Percentiles rank a stretch among this genome's conserved stretches.
These are phyloP conservation scores for Microbotryomycetes sp. DNA, from an alignment of 1,284 basidiomycete species.

Conservation along the genomic window DNA sequence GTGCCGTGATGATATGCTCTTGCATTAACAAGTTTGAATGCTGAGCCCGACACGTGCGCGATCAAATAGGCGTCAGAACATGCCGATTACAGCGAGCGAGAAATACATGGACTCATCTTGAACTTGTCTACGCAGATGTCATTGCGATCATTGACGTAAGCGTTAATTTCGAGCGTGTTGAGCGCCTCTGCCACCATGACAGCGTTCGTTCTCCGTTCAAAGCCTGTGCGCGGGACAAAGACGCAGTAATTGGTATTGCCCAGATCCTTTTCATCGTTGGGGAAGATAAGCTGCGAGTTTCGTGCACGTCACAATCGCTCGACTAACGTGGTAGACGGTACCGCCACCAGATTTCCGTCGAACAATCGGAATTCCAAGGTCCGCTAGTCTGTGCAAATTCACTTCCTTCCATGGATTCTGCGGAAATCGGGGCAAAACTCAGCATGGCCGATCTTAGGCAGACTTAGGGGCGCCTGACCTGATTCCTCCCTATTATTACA, in stretches of 20 bases:
- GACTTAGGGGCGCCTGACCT: too few species aligned
- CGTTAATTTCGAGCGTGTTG: conserved; percentile 61
- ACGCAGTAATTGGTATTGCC: conserved; percentile 98
- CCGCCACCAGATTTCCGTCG: conserved; percentile 91
- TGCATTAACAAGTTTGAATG: conserved; percentile 88
- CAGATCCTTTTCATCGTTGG: conserved; percentile 63
- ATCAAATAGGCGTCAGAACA: too few species aligned
- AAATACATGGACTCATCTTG: conserved; percentile 61
- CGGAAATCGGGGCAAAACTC: not conserved
- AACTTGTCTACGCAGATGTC: conserved; percentile 74
- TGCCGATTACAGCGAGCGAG: not conserved
- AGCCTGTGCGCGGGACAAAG: conserved; percentile 70
- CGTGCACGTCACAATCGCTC: not conserved
- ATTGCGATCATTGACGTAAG: conserved; percentile 78
- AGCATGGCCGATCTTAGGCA: not conserved
- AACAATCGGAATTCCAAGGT: conserved; percentile 64
- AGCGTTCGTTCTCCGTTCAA: conserved; percentile 73
- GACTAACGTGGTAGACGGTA: conserved; percentile 86
- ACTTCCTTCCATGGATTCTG: conserved; percentile 98
- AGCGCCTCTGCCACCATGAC: conserved; percentile 72
- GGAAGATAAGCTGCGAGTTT: not conserved
- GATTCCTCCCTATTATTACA: conserved; percentile 91
- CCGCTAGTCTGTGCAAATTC: conserved; percentile 55
- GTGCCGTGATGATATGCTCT: conserved; percentile 97
- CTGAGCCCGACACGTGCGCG: conserved; percentile 83